Conservation (phyloP, 2,329 filamentous ascomycete genomes). For the Xylariales sp. region DNA sequence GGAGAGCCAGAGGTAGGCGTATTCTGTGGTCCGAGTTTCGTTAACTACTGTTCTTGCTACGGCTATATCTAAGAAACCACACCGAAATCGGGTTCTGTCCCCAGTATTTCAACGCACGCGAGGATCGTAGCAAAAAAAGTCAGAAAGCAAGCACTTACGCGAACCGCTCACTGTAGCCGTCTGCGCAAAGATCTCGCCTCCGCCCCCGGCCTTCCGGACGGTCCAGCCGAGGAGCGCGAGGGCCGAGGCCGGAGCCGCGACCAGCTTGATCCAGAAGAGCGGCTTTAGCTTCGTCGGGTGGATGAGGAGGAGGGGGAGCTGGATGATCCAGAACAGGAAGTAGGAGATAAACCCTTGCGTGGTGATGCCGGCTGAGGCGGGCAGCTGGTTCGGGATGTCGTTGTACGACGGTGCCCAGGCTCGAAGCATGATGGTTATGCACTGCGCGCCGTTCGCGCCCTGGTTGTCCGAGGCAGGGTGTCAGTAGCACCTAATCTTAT, state of each 20-base stretch:
- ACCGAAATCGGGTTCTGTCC: too few species aligned
- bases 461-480: neutral
- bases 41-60: conserved; percentile 4
- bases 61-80: too few species aligned
- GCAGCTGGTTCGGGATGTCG: conserved; percentile 63
- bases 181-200: conserved; percentile 54
- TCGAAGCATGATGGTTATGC: conserved; percentile 56
- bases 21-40: conserved; percentile 46
- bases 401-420: conserved; percentile 67
- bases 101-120: too few species aligned
- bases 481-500: neutral
- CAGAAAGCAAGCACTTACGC: conserved; percentile 20
- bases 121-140: neutral
- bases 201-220: conserved; percentile 66
- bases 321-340: conserved; percentile 64
- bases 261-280: conserved; percentile 61
- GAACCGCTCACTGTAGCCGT: conserved; percentile 53
- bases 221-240: conserved; percentile 73
- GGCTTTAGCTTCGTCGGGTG: conserved; percentile 53
- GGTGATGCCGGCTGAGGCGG: conserved; percentile 62
- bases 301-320: conserved; percentile 49
- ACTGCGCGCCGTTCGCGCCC: conserved; percentile 56
- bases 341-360: conserved; percentile 62
- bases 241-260: conserved; percentile 67
- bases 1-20: conserved; percentile 63